Evolutionary conservation across 352 stramenopile species (phyloP).

Genomic region (Globisporangium polare): DNA sequence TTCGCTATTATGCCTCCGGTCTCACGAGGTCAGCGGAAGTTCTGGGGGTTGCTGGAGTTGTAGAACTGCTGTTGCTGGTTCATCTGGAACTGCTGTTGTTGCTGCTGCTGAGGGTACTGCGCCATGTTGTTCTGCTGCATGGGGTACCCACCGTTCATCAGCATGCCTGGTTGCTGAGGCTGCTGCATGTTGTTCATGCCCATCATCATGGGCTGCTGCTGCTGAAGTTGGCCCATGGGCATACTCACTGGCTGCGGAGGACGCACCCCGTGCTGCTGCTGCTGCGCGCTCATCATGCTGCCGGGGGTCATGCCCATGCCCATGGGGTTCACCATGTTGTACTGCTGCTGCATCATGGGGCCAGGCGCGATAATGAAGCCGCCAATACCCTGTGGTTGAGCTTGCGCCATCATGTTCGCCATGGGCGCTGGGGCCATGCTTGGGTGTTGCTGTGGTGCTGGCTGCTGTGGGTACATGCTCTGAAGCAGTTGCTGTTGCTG

Average conservation of each 20-base stretch:
- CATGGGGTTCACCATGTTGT: constrained; percentile 20
- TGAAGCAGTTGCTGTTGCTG: neutral
- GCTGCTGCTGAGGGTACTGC: constrained; percentile 6
- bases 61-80: constrained; percentile 11
- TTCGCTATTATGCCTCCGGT: too few species aligned
- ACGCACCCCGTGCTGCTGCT: constrained; percentile 28
- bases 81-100: constrained; percentile 16
- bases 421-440: neutral
- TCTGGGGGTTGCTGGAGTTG: constrained; percentile 7
- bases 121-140: constrained; percentile 10
- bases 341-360: constrained; percentile 19
- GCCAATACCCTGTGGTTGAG: neutral
- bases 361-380: constrained; percentile 8
- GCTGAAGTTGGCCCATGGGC: neutral
- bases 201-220: constrained; percentile 13
- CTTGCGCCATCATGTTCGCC: neutral
- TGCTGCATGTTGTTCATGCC: constrained; percentile 10
- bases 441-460: neutral
- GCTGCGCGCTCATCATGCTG: constrained; percentile 10
- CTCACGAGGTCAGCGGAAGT: constrained; percentile 10
- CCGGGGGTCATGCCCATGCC: constrained; percentile 13
- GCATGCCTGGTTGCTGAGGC: constrained; percentile 15
- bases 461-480: constrained; percentile 3
- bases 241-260: constrained; percentile 29
- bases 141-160: constrained; percentile 11